Evolutionary conservation across 163 green algal genomes (phyloP).

Genomic region (Chloromonas sp.): DNA sequence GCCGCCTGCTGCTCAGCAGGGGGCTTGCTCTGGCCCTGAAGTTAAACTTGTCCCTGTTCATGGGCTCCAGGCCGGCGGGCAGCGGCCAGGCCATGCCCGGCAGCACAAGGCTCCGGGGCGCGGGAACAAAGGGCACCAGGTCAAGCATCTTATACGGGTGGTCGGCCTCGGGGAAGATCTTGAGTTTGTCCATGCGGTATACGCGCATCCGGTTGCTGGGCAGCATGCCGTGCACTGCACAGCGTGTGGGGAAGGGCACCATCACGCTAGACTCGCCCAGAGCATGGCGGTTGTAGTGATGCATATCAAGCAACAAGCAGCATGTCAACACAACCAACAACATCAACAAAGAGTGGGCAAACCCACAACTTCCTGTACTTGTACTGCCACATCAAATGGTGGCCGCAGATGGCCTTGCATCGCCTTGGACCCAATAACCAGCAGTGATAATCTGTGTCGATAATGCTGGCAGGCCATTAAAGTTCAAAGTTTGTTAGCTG

Average conservation of each 20-base stretch:
- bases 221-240: neutral
- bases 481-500: too few relatives aligned
- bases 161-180: neutral
- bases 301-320: too few relatives aligned
- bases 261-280: neutral
- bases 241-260: too few relatives aligned
- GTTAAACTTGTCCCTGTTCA: neutral
- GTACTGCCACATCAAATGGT: too few relatives aligned
- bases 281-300: too few relatives aligned
- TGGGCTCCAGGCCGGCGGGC: neutral
- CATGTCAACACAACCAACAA: too few relatives aligned
- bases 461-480: too few relatives aligned
- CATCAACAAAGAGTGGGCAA: too few relatives aligned
- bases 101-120: neutral
- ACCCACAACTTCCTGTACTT: too few relatives aligned
- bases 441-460: too few relatives aligned
- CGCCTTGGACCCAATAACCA: too few relatives aligned
- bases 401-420: too few relatives aligned
- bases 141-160: neutral
- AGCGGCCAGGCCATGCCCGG: neutral
- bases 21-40: neutral
- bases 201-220: neutral
- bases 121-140: neutral
- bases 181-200: neutral
- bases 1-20: neutral